Percentiles rank a stretch among this genome's conserved stretches.
Evolutionary conservation across 306 rosid genomes (phyloP).

Genomic region (Sicyos edulis): DNA sequence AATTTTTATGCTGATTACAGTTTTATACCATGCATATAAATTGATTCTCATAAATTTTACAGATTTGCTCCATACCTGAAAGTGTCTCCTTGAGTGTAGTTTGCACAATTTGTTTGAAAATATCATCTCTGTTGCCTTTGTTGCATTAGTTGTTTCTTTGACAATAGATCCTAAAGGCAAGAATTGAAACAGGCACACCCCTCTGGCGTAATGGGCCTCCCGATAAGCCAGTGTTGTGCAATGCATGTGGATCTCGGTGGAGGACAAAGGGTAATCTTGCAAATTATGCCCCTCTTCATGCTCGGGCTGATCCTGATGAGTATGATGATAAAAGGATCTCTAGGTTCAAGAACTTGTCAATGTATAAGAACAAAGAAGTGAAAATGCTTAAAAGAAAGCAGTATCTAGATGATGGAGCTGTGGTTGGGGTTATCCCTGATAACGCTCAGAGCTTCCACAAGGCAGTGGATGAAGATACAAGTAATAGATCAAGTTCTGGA

Average conservation of each 20-base stretch:
- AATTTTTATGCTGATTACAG: background rate
- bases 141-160: conserved; percentile 13
- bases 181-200: conserved; percentile 74
- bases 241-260: conserved; percentile 99
- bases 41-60: background rate
- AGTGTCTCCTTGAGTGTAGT: conserved; percentile 1
- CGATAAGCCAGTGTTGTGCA: conserved; percentile 95
- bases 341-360: conserved; percentile 52
- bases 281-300: conserved; percentile 95
- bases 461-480: conserved; percentile 66
- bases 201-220: conserved; percentile 99
- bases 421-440: conserved; percentile 44
- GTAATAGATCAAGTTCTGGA: conserved; percentile 95
- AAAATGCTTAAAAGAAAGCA: conserved; percentile 71
- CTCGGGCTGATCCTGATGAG: conserved; percentile 82
- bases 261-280: conserved; percentile 97
- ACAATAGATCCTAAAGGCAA: conserved; percentile 7
- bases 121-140: background rate
- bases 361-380: conserved; percentile 68
- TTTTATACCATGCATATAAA: background rate
- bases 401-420: conserved; percentile 36
- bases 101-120: background rate
- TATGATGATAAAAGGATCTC: conserved; percentile 57
- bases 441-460: conserved; percentile 59
- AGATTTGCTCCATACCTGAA: background rate